Percentiles rank a stretch among this genome's conserved stretches.
These are phyloP conservation scores for Ascomycota sp. DNA, from an alignment of 2,329 filamentous ascomycete genomes.

Conservation along the genomic window DNA sequence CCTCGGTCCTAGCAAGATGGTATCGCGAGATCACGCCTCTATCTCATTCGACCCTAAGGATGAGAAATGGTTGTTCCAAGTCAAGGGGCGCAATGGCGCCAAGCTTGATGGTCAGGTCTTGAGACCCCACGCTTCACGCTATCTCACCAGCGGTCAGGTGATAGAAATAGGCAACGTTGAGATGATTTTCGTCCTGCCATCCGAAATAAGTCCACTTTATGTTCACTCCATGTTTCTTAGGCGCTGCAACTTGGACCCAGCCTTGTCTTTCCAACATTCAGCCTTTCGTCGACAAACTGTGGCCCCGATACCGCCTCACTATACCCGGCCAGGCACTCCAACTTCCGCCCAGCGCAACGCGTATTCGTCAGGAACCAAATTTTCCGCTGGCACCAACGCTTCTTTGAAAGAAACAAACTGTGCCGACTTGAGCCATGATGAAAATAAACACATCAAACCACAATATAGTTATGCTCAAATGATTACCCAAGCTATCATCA, in stretches of 20 bases:
- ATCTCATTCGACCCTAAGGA: conserved; percentile 48
- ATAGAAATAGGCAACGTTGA: conserved; percentile 82
- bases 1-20: conserved; percentile 60
- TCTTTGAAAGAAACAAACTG: conserved; percentile 22
- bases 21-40: conserved; percentile 54
- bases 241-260: conserved; percentile 33
- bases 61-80: conserved; percentile 60
- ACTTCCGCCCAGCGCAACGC: conserved; percentile 18
- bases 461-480: conserved; percentile 91
- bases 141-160: conserved; percentile 66
- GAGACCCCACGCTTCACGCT: conserved; percentile 40
- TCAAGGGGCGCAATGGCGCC: conserved; percentile 80
- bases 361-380: conserved; percentile 7
- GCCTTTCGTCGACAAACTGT: conserved; percentile 21
- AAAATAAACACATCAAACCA: conserved; percentile 78
- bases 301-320: conserved; percentile 36
- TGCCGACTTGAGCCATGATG: conserved; percentile 60
- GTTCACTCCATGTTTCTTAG: conserved; percentile 49
- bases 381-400: conserved; percentile 13
- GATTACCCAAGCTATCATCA: conserved; percentile 88
- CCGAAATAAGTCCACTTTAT: conserved; percentile 39
- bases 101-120: conserved; percentile 56
- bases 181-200: conserved; percentile 96
- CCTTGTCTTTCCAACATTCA: conserved; percentile 8
- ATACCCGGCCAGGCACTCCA: conserved; percentile 38